Evolutionary conservation across 768 basidiomycete species (phyloP).

Genomic region (Kwoniella sp.): DNA sequence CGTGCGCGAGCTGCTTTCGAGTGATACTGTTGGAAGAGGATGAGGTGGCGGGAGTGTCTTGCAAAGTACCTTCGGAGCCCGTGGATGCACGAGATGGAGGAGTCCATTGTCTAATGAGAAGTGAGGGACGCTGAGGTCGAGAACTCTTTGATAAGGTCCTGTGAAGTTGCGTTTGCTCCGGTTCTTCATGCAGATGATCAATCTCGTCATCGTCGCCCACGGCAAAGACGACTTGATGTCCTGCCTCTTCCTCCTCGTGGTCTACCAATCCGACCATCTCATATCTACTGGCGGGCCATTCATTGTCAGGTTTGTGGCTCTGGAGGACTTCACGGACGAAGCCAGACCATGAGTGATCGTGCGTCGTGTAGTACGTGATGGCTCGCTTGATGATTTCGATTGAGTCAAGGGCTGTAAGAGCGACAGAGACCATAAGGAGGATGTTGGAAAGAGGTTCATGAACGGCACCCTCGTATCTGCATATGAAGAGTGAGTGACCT

Average conservation of each 20-base stretch:
- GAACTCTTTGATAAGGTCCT: background rate
- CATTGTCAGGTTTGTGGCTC: slow-evolving; percentile 4
- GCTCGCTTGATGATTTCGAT: slow-evolving; percentile 36
- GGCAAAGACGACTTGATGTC: slow-evolving; percentile 44
- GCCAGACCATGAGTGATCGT: slow-evolving; percentile 29
- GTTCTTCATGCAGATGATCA: slow-evolving; percentile 4
- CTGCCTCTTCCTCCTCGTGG: slow-evolving; percentile 14
- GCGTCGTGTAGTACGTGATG: slow-evolving; percentile 18
- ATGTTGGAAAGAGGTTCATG: slow-evolving; percentile 70
- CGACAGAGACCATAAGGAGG: slow-evolving; percentile 60
- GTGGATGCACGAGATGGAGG: slow-evolving; percentile 29
- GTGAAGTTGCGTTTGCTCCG: slow-evolving; percentile 1
- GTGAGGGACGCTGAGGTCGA: slow-evolving; percentile 26
- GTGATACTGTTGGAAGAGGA: slow-evolving; percentile 23
- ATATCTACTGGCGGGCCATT: slow-evolving; percentile 29
- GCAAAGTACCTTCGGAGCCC: slow-evolving; percentile 40
- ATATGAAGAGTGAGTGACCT: no score
- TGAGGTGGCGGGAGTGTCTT: slow-evolving; percentile 30
- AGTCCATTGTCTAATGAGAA: slow-evolving; percentile 29
- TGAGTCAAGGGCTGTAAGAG: slow-evolving; percentile 64
- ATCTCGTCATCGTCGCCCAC: slow-evolving; percentile 34
- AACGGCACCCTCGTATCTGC: slow-evolving; percentile 59
- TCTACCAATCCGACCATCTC: slow-evolving; percentile 40
- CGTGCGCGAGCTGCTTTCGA: slow-evolving; percentile 6
- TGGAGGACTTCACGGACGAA: slow-evolving; percentile 25